phyloP scores from a whole-genome alignment of 1,284 basidiomycete species.

The Ustilago loliicola region DNA sequence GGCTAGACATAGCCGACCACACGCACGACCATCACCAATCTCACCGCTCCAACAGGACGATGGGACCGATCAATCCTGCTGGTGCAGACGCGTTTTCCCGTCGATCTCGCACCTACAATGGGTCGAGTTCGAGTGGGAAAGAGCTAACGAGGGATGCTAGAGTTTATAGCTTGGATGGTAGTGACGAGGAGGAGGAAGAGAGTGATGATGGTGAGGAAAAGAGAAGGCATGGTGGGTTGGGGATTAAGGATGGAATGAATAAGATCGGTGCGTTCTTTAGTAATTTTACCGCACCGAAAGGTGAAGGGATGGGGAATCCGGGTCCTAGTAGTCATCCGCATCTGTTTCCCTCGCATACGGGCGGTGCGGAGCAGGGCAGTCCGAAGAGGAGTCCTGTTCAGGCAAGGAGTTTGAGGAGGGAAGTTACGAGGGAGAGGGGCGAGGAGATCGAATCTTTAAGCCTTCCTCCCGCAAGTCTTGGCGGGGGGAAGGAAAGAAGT shows the following conservation, averaged over 20 bases:
- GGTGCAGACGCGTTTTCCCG: constrained; percentile 35
- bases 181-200: constrained; percentile 13
- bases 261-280: constrained; percentile 44
- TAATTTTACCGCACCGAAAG: constrained; percentile 53
- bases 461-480: background rate
- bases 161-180: constrained; percentile 16
- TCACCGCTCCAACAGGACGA: background rate
- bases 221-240: constrained; percentile 22
- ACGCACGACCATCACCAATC: constrained; percentile 21
- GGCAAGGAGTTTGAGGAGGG: background rate
- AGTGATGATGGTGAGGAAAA: constrained; percentile 27
- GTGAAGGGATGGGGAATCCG: constrained; percentile 56
- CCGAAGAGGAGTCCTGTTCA: background rate
- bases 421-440: background rate
- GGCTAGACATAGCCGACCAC: constrained; percentile 51
- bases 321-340: constrained; percentile 51
- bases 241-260: constrained; percentile 40
- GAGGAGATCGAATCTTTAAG: background rate
- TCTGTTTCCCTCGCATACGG: constrained; percentile 26
- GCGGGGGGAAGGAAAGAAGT: background rate
- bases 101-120: constrained; percentile 28
- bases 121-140: constrained; percentile 15
- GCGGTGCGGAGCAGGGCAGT: background rate
- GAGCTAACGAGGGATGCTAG: constrained; percentile 31
- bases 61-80: constrained; percentile 27